Evolutionary conservation across 1,284 basidiomycete genomes (phyloP).

Genomic region (Cutaneotrichosporon dermatis): DNA sequence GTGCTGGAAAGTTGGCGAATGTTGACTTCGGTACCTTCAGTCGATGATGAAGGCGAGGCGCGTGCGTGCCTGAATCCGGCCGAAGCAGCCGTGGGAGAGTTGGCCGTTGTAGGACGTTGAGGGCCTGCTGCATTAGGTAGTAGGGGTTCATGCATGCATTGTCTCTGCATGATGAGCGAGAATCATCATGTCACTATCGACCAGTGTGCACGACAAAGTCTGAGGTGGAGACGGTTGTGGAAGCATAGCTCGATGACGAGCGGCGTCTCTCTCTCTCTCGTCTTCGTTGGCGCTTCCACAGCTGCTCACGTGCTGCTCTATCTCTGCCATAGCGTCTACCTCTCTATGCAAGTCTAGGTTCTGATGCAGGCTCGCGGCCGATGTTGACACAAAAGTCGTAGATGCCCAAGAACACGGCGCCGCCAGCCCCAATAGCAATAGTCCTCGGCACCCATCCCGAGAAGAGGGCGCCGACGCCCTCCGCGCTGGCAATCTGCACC

Average conservation of each 20-base stretch:
- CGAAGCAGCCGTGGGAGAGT: not conserved
- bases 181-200: too few relatives aligned
- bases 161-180: too few relatives aligned
- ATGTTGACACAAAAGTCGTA: constrained; percentile 60
- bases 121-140: too few relatives aligned
- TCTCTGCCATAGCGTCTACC: too few relatives aligned
- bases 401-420: constrained; percentile 91
- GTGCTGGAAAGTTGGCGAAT: not conserved
- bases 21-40: not conserved
- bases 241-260: too few relatives aligned
- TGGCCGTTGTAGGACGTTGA: too few relatives aligned
- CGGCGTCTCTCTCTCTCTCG: too few relatives aligned
- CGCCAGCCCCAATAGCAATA: constrained; percentile 92
- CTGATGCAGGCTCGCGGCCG: constrained; percentile 7
- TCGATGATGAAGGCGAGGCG: not conserved
- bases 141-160: too few relatives aligned
- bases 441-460: constrained; percentile 85
- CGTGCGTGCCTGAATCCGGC: constrained; percentile 3
- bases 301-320: too few relatives aligned
- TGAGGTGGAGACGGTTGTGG: too few relatives aligned
- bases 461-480: constrained; percentile 76
- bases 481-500: constrained; percentile 62
- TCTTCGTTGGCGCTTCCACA: too few relatives aligned
- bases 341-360: not conserved
- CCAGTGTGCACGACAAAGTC: too few relatives aligned